Conservation (phyloP, 176 grass and related monocot genomes). For the Aegilops longissima region DNA sequence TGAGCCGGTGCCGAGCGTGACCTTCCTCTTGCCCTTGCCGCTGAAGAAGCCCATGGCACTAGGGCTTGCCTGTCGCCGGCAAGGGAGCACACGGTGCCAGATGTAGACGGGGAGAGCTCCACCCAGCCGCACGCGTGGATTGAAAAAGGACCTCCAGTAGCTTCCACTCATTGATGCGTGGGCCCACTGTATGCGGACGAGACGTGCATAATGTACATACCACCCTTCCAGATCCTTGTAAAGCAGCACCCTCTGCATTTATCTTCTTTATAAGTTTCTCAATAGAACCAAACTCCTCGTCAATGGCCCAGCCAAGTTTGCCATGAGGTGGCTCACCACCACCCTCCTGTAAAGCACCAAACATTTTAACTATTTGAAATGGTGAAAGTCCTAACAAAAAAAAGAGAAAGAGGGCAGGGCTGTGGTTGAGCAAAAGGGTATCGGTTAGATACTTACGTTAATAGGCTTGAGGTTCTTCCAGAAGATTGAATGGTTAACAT, state of each 20-base stretch:
- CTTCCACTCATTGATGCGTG: too few species aligned
- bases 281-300: conserved; percentile 87
- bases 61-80: too few species aligned
- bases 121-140: too few species aligned
- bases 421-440: too few species aligned
- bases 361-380: not conserved
- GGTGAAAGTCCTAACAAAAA: too few species aligned
- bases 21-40: too few species aligned
- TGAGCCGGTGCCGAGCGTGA: too few species aligned
- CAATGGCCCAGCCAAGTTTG: conserved; percentile 89
- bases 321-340: conserved; percentile 83
- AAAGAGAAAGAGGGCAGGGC: not conserved
- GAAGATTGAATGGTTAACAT: conserved; percentile 98
- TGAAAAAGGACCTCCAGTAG: too few species aligned
- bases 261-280: conserved; percentile 90
- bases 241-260: conserved; percentile 86
- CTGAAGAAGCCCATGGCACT: too few species aligned
- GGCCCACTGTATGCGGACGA: too few species aligned
- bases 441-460: conserved; percentile 40
- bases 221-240: conserved; percentile 99
- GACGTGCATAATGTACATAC: conserved; percentile 42
- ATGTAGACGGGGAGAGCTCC: too few species aligned
- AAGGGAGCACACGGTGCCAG: too few species aligned
- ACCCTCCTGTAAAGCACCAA: conserved; percentile 68
- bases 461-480: conserved; percentile 97